Evolutionary conservation across 2,329 filamentous ascomycete genomes (phyloP), one percentile per base, ranked within the genome.

Genomic region (Fusarium continuum): DNA sequence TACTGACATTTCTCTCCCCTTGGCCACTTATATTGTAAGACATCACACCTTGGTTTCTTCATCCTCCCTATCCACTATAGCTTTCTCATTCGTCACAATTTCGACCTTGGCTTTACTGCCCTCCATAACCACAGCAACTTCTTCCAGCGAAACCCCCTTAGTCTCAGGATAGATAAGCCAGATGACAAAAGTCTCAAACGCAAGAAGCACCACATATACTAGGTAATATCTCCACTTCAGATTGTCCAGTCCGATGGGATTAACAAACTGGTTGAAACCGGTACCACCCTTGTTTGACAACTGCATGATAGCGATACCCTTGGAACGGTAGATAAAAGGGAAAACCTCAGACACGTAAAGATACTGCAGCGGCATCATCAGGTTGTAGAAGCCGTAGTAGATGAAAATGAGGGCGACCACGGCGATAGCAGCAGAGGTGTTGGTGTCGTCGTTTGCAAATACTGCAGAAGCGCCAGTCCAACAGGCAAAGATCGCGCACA

Each of bases 121-220:
- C 8, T 62, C 60, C 17, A 58, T 39, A 13, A 60, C 31, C 10
- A 51, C 45, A 6, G 50, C 55, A 35, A 55, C 54, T 25, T 60
- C 44, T n/a, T 64, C 62, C 11, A 61, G 38, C 6, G 78, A 81
- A 28, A 80, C 78, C 34, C 66, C 69, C 64, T 75, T 72, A 0
- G 79, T 80, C 60, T 81, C 79, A 0, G 78, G 77, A 43, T 80
- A 80, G 50, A 80, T 75, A 60, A 79, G 74, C 59, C 77, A 81
- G 5, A 71, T 66, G 38, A 70, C 44, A 28, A 46, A 36, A 13
- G 69, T 61, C 35, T 72, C 69, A 2, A 72, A 25, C 6, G 60
- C 19, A 2, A 70, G 43, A 65, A 67, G 69, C 8, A 13, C 57
- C 20, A 71, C 69, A 47, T 71, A 72, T 1, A 71, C 65, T 1